Evolutionary conservation across 2,329 filamentous ascomycete species (phyloP), one percentile per base, ranked within the genome.

Genomic region (Leptographium radiaticola): DNA sequence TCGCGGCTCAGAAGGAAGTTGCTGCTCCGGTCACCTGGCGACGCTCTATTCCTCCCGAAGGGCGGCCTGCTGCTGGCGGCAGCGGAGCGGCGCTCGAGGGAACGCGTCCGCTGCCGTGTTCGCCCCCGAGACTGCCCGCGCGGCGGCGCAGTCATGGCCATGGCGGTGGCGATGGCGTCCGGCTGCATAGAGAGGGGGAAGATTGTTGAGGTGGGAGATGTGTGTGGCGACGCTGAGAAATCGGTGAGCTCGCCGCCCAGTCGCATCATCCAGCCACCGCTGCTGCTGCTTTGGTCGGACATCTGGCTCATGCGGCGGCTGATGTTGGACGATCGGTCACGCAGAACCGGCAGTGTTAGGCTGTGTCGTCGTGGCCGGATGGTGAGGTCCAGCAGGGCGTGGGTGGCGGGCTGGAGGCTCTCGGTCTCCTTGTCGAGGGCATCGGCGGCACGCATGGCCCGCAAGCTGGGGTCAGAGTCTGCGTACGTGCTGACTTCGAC

Each of bases 371-470:
- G 70, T 15, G 57, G 39, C 3, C 11, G 49, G 30, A 50, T 50
- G 15, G 71, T 71, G 40, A 78, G 65, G 50, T 77, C 75, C n/a
- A 77, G 63, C 44, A 76, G 38, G 9, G 16, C 71, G 53, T 70
- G 68, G 49, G 62, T 68, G 52, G 62, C 68, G 0, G 70, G 69
- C 57, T 82, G 77, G n/a, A 81, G 64, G 25, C 67, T 74, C 49
- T 73, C 76, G 0, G 78, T 81, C 57, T 77, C 68, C 53, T 70
- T 70, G 60, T 83, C 75, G 40, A 83, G 68, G 2, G 73, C 74
- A 53, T 82, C 79, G 9, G 79, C 79, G 16, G 77, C 77, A 60
- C 74, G 70, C 76, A 81, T 82, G 39, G 78, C 77, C 59, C 67
- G 70, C 25, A 70, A 72, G 54, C 72, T 74, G 46, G 76, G 76